Conservation (phyloP, 805 yeast species). For the Metschnikowia rubicola region DNA sequence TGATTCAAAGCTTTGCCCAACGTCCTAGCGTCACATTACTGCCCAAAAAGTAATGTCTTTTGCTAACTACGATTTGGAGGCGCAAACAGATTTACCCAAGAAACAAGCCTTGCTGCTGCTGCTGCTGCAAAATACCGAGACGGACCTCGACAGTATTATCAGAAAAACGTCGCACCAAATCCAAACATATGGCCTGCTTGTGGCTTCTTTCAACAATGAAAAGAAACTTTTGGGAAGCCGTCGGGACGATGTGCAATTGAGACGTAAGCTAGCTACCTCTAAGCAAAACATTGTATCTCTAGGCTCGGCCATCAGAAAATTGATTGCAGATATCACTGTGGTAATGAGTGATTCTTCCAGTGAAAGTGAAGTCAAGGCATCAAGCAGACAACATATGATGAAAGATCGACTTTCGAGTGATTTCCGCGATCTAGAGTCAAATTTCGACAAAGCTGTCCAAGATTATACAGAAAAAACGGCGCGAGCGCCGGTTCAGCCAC, state of each 20-base stretch:
- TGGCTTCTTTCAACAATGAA: conserved; percentile 48
- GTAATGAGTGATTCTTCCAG: conserved; percentile 20
- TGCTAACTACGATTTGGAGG: conserved; percentile 51
- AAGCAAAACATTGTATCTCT: conserved; percentile 30
- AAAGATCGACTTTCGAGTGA: conserved; percentile 56
- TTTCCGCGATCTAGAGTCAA: conserved; percentile 46
- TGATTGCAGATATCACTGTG: conserved; percentile 29
- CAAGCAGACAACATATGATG: conserved; percentile 41
- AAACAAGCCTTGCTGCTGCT: background rate
- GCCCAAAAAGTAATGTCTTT: conserved; percentile 42
- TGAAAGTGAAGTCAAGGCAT: conserved; percentile 25
- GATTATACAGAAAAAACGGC: conserved; percentile 47
- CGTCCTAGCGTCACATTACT: no score
- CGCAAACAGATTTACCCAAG: conserved; percentile 31
- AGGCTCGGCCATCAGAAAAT: conserved; percentile 30
- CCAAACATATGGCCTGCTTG: conserved; percentile 46
- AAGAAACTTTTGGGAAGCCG: conserved; percentile 51
- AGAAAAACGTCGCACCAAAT: conserved; percentile 37
- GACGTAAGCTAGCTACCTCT: conserved; percentile 34
- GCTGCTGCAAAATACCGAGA: background rate
- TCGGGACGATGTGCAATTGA: conserved; percentile 40
- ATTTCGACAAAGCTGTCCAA: conserved; percentile 42
- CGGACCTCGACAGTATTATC: conserved; percentile 34
- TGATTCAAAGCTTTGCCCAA: no score
- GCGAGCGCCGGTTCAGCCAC: background rate